Evolutionary conservation across 1,284 basidiomycete genomes (phyloP), one percentile per base, ranked within the genome.

Genomic region (Rhodotorula sp.): DNA sequence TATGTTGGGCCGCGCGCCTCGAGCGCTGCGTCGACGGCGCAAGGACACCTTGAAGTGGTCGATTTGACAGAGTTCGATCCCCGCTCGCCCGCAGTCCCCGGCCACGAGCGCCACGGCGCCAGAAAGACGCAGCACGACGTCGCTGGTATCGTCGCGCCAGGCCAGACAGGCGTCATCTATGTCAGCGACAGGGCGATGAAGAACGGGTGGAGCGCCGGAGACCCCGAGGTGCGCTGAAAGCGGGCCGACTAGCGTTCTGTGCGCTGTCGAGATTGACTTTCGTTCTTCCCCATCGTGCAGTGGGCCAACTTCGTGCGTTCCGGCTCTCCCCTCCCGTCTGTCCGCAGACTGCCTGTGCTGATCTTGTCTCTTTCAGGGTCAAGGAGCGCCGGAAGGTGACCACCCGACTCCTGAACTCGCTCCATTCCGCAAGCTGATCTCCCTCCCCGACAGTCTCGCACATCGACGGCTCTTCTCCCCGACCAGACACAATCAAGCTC

Each of bases 351-450:
- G n/a, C n/a, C n/a, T n/a, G n/a, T n/a, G n/a, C n/a, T n/a, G n/a
- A n/a, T n/a, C n/a, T n/a, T n/a, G n/a, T n/a, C n/a, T n/a, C n/a
- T n/a, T n/a, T n/a, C 52, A 65, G 64, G 71, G 86, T n/a, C 91
- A 93, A 81, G 92, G 92, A 64, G 92, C 91, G 9, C 92, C 92
- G 3, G 92, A 94, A 58, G 68, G 66, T 66, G 34, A 5, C 10
- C 34, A 16, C n/a, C n/a, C n/a, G 24, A 34, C 40, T 24, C 28
- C 30, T 8, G 22, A 30, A n/a, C 22, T 46, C 8, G 15, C 46
- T 37, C 13, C 30, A 18, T 26, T 28, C n/a, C 30, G 9, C 20
- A 24, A 34, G 54, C 24, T 34, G 13, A n/a, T 31, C 22, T 20
- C 7, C n/a, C 34, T 53, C 30, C 3, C 15, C 30, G 15, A 18